These are phyloP conservation scores for Neurospora discreta DNA, from an alignment of 495 filamentous ascomycete genomes.

Conservation along the genomic window DNA sequence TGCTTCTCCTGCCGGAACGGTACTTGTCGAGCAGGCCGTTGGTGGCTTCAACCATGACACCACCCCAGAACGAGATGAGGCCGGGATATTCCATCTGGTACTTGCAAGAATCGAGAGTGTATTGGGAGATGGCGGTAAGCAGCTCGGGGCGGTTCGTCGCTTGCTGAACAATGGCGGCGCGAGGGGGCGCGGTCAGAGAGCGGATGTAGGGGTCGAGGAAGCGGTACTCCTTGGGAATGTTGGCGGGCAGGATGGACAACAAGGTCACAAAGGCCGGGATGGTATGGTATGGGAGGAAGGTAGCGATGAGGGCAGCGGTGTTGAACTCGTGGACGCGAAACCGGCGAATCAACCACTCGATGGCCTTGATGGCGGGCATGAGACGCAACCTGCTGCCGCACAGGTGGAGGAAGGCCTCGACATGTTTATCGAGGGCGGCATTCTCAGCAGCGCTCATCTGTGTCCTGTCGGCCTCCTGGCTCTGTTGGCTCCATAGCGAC, in stretches of 20 bases:
- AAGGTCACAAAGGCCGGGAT: constrained; percentile 70
- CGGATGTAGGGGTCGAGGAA: constrained; percentile 78
- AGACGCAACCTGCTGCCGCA: constrained; percentile 65
- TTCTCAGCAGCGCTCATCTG: constrained; percentile 77
- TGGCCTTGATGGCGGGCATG: constrained; percentile 73
- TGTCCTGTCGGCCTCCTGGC: constrained; percentile 72
- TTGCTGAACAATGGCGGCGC: constrained; percentile 68
- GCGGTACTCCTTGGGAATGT: constrained; percentile 61
- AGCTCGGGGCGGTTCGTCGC: constrained; percentile 62
- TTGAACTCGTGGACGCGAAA: constrained; percentile 91
- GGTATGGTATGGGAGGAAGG: constrained; percentile 86
- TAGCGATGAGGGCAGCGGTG: constrained; percentile 63
- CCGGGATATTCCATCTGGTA: constrained; percentile 59
- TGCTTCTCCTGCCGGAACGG: constrained; percentile 54
- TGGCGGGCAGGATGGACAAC: constrained; percentile 66
- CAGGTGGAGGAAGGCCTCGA: constrained; percentile 73
- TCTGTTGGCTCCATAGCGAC: constrained; percentile 82
- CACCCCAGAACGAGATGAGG: constrained; percentile 79
- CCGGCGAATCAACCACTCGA: constrained; percentile 88
- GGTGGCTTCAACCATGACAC: constrained; percentile 68
- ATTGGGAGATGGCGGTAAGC: constrained; percentile 58
- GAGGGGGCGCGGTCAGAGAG: constrained; percentile 60
- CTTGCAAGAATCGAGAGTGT: constrained; percentile 58
- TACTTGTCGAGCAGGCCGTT: constrained; percentile 66
- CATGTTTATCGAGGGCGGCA: constrained; percentile 58